Base-by-base conservation (phyloP, 2,329 filamentous ascomycete species). In the Alternaria metachromatica region DNA sequence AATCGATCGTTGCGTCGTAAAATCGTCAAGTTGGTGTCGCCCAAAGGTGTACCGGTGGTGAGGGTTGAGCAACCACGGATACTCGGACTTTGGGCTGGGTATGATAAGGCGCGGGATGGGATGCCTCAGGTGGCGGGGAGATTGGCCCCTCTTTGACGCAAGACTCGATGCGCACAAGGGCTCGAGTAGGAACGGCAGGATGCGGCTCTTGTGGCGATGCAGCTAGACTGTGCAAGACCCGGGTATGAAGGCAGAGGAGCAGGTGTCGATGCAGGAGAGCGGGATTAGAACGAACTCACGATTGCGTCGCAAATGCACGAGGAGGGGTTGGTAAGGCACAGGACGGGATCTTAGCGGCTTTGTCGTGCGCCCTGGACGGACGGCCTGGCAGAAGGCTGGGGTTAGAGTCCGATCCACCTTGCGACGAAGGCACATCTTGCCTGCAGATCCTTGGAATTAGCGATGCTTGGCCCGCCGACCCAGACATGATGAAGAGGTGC, bases 251-350 rank as follows among this genome's bases (percentile, higher is more conserved):
- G 59, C 65, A 59, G 64, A 64, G 70, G 69, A 69, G 67, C 63
- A 64, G 63, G 37, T 63, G 60, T 65, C 45, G 65, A 60, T 67
- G 67, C 69, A 67, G 72, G 62, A 69, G 64, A 62, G 66, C 65
- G 68, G 73, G 68, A 71, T 65, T 67, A 59, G 64, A 66, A 66
- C 69, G 66, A 70, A 69, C 65, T 66, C 63, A 68, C 68, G 69
- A 69, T 70, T 74, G 69, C 68, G 71, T 69, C 67, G 72, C 70
- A 70, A 70, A 63, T 65, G 71, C 69, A 75, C 74, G 70, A 74
- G 69, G 69, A 70, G 67, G 66, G 68, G 66, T 61, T 66, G 70
- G 67, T 64, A 67, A 66, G 68, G 67, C 70, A 72, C 70, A 67
- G 65, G 63, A 63, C 68, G 62, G 64, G 56, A 67, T 63, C 54